A percentile compares a stretch with the other conserved stretches of the same genome.
Evolutionary conservation across 345 rosid species (phyloP).

Genomic region (Gossypium herbaceum): DNA sequence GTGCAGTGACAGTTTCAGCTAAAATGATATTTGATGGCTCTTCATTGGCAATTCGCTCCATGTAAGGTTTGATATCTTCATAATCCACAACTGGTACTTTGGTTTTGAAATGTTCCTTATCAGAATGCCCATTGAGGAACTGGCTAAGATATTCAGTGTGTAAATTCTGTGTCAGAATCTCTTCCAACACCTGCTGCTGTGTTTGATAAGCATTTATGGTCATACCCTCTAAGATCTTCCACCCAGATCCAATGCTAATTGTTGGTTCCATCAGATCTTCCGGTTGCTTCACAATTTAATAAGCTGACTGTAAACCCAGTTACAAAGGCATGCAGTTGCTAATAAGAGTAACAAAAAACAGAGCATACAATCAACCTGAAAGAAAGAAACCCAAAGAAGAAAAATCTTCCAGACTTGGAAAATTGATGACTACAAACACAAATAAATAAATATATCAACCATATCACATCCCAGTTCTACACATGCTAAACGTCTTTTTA

Average conservation of each 20-base stretch:
- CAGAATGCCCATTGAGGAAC: slow-evolving; percentile 15
- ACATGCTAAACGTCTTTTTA: too few relatives aligned
- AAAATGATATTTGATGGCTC: not conserved
- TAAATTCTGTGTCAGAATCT: slow-evolving; percentile 32
- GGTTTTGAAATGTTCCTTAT: too few relatives aligned
- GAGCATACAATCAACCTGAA: too few relatives aligned
- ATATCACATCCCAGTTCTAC: too few relatives aligned
- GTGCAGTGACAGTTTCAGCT: slow-evolving; percentile 68
- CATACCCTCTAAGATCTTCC: not conserved
- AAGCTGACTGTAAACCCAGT: too few relatives aligned
- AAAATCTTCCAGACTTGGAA: too few relatives aligned
- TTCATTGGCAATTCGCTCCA: not conserved
- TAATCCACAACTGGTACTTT: not conserved
- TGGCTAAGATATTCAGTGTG: slow-evolving; percentile 57
- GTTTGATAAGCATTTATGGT: not conserved
- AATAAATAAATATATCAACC: too few relatives aligned
- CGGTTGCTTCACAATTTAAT: too few relatives aligned
- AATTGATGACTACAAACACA: too few relatives aligned
- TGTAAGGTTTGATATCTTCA: not conserved
- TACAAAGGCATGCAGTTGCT: too few relatives aligned
- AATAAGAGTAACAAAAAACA: too few relatives aligned
- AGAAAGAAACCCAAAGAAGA: too few relatives aligned
- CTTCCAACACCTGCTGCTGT: not conserved
- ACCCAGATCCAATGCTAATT: not conserved
- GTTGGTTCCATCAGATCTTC: not conserved